Conservation (phyloP, 371 early-diverging fungal species). For the Circinella umbellata region DNA sequence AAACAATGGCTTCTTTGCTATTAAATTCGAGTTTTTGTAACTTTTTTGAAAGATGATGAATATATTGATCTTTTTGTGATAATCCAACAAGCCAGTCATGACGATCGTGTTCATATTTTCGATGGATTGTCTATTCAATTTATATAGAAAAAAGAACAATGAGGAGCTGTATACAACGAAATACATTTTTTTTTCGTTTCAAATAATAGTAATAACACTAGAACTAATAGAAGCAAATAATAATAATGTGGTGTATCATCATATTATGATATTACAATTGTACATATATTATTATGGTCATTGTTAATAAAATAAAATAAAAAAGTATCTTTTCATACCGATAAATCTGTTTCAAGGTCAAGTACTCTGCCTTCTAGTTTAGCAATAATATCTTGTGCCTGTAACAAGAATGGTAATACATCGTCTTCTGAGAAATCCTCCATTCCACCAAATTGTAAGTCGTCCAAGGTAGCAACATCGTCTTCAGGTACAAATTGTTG, state of each 20-base stretch:
- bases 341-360: conserved; percentile 58
- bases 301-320: neutral
- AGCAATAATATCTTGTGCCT: conserved; percentile 60
- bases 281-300: too few species aligned
- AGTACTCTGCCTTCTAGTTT: conserved; percentile 60
- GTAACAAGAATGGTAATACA: conserved; percentile 57
- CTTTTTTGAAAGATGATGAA: conserved; percentile 55
- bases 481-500: neutral
- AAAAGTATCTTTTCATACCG: conserved; percentile 29
- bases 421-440: conserved; percentile 51
- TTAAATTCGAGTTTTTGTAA: conserved; percentile 56
- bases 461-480: conserved; percentile 14
- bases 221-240: too few species aligned
- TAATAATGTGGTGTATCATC: too few species aligned
- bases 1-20: conserved; percentile 55
- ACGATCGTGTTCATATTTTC: conserved; percentile 60
- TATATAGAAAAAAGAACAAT: conserved; percentile 1
- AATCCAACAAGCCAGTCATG: conserved; percentile 59
- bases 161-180: neutral
- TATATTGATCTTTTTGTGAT: conserved; percentile 61
- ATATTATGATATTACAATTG: too few species aligned
- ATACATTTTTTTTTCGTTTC: too few species aligned
- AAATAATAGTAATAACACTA: too few species aligned
- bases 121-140: conserved; percentile 48
- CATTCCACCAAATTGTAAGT: conserved; percentile 15